phyloP scores from a whole-genome alignment of 2,329 filamentous ascomycete species.

The Colletotrichum eremochloae region DNA sequence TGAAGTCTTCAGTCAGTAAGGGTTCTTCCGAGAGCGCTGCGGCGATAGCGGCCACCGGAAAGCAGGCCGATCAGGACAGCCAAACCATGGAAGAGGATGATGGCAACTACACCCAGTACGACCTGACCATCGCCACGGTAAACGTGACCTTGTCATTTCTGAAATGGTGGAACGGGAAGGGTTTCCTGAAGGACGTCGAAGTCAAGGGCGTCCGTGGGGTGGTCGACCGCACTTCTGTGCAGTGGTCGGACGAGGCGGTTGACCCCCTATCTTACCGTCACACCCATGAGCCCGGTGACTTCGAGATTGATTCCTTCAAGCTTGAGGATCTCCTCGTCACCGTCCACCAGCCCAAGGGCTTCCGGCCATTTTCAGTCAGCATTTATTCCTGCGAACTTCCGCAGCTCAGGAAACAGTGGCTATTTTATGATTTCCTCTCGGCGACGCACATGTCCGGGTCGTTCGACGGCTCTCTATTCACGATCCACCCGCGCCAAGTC shows the following conservation, averaged over 20 bases:
- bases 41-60: conserved; percentile 83
- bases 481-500: conserved; percentile 92
- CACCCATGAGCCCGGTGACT: conserved; percentile 90
- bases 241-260: conserved; percentile 75
- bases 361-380: conserved; percentile 95
- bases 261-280: conserved; percentile 92
- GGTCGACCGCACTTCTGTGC: conserved; percentile 87
- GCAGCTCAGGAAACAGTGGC: conserved; percentile 92
- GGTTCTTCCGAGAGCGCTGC: conserved; percentile 88
- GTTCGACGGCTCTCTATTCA: conserved; percentile 95
- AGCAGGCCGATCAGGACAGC: conserved; percentile 63
- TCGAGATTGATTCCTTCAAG: conserved; percentile 97
- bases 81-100: conserved; percentile 76
- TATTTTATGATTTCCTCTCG: conserved; percentile 97
- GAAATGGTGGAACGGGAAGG: conserved; percentile 99
- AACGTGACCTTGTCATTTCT: conserved; percentile 96
- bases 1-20: conserved; percentile 87
- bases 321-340: conserved; percentile 94
- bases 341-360: conserved; percentile 88
- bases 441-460: conserved; percentile 97
- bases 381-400: conserved; percentile 97
- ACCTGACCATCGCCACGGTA: conserved; percentile 92
- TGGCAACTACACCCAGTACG: conserved; percentile 97
- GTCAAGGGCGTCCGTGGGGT: conserved; percentile 94
- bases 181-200: conserved; percentile 90